Conservation (phyloP, 352 stramenopile genomes). For the Plasmopara halstedii region DNA sequence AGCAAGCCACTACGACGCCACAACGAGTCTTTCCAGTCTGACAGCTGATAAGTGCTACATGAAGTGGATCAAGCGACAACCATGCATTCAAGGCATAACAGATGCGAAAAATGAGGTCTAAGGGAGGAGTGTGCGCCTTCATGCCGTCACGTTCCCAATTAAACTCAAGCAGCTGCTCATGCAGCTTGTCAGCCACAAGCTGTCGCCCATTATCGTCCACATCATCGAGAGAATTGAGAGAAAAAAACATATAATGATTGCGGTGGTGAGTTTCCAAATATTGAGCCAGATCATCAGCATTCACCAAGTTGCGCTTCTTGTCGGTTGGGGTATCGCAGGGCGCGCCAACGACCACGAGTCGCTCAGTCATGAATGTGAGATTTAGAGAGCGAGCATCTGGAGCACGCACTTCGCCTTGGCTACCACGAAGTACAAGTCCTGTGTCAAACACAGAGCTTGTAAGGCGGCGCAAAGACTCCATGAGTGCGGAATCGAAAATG, state of each 20-base stretch:
- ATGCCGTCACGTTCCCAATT: slow-evolving; percentile 74
- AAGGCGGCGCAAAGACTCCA: slow-evolving; percentile 69
- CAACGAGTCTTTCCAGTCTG: slow-evolving; percentile 90
- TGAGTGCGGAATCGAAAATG: slow-evolving; percentile 12
- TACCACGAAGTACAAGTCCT: slow-evolving; percentile 30
- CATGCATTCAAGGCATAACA: slow-evolving; percentile 92
- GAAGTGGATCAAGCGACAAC: slow-evolving; percentile 66
- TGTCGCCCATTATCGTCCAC: background rate
- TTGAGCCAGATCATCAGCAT: slow-evolving; percentile 52
- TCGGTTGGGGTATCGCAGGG: slow-evolving; percentile 47
- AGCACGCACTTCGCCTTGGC: slow-evolving; percentile 16
- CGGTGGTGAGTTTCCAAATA: slow-evolving; percentile 50
- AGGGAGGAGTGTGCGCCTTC: slow-evolving; percentile 72
- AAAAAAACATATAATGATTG: slow-evolving; percentile 74
- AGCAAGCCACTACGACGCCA: slow-evolving; percentile 89
- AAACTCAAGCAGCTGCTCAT: slow-evolving; percentile 83
- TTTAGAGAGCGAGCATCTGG: slow-evolving; percentile 40
- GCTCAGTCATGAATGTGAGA: slow-evolving; percentile 67
- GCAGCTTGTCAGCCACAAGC: slow-evolving; percentile 40
- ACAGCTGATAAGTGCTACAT: slow-evolving; percentile 87
- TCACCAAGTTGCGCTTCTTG: slow-evolving; percentile 69
- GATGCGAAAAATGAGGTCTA: slow-evolving; percentile 85
- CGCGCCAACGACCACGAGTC: slow-evolving; percentile 52
- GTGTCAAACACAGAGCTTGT: slow-evolving; percentile 65
- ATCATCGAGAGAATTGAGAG: slow-evolving; percentile 54